These are phyloP conservation scores for Talaromyces liani DNA, from an alignment of 495 filamentous ascomycete genomes.

Conservation along the genomic window DNA sequence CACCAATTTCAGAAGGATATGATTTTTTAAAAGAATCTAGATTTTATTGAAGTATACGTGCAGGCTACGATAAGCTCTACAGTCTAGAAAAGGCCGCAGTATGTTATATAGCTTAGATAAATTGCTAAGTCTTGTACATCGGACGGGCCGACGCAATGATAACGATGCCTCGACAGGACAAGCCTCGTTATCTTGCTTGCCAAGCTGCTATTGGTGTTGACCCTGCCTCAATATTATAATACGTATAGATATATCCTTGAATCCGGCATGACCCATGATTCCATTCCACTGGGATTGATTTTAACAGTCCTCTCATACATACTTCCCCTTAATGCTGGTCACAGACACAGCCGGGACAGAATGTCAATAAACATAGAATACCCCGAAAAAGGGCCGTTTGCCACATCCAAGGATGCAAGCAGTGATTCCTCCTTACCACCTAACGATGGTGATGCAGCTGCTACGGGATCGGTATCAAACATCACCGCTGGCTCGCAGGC, in stretches of 20 bases:
- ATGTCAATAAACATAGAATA: background rate
- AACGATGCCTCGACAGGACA: background rate
- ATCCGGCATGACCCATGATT: background rate
- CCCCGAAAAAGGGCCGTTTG: background rate
- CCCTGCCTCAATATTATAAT: background rate
- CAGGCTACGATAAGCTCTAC: background rate
- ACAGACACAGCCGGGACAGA: background rate
- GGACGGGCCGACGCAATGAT: background rate
- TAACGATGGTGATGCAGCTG: background rate
- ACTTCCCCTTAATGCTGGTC: background rate
- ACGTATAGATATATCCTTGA: background rate
- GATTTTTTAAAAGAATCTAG: background rate
- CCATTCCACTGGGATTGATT: background rate
- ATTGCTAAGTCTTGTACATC: background rate
- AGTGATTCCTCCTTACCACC: background rate
- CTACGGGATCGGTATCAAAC: background rate
- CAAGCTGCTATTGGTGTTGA: background rate
- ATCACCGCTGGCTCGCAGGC: constrained; percentile 24
- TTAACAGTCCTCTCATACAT: background rate
- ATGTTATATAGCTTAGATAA: too few species aligned
- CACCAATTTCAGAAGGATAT: background rate
- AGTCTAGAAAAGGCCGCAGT: background rate
- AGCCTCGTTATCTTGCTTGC: background rate
- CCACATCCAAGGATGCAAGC: background rate
- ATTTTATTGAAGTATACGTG: background rate